Percentiles rank a stretch among this genome's conserved stretches.
phyloP scores from a whole-genome alignment of 73 alveolate species.

The Paraurostyla sp. region DNA sequence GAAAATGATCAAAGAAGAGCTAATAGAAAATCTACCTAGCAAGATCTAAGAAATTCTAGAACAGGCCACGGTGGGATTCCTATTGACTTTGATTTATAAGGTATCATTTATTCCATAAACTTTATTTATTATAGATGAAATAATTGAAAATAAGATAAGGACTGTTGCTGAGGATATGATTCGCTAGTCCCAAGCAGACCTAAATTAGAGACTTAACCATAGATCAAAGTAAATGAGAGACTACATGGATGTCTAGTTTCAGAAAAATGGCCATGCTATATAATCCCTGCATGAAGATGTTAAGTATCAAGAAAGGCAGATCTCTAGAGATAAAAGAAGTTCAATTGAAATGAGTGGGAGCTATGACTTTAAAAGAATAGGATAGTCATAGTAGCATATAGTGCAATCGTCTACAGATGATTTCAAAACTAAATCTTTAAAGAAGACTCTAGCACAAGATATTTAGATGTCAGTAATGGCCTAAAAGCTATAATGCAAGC shows the following conservation, averaged over 20 bases:
- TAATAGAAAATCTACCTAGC: background rate
- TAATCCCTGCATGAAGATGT: constrained; percentile 24
- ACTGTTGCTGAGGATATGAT: constrained; percentile 4
- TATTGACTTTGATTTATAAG: constrained; percentile 36
- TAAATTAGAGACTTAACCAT: background rate
- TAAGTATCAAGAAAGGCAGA: background rate
- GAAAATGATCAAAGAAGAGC: background rate
- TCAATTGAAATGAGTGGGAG: constrained; percentile 24
- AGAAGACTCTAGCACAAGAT: constrained; percentile 8
- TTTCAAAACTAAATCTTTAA: background rate
- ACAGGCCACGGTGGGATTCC: constrained; percentile 16
- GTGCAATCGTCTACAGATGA: background rate
- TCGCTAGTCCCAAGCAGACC: background rate
- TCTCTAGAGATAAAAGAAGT: background rate
- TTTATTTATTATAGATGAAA: background rate
- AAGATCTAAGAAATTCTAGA: constrained; percentile 13
- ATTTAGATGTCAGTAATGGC: background rate
- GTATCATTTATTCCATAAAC: background rate
- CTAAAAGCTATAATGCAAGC: constrained; percentile 22
- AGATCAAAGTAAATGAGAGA: constrained; percentile 17
- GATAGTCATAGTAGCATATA: background rate
- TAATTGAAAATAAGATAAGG: background rate
- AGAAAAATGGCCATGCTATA: constrained; percentile 15
- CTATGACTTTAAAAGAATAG: background rate
- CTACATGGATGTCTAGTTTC: background rate